These are phyloP conservation scores for Fraxinus baroniana DNA, from an alignment of 305 asterid species.

Conservation along the genomic window DNA sequence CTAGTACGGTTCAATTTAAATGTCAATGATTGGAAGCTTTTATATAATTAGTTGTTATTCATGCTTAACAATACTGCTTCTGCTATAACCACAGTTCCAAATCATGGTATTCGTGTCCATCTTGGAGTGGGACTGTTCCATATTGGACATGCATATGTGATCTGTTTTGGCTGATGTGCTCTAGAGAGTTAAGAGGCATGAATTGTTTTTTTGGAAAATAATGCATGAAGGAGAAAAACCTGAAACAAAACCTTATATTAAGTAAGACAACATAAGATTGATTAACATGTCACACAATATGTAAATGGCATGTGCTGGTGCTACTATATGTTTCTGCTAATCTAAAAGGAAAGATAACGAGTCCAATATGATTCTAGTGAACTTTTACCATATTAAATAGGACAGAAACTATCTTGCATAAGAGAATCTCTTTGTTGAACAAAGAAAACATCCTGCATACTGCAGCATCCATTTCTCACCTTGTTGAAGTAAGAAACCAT, in stretches of 20 bases:
- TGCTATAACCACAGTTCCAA: neutral
- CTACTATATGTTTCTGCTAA: neutral
- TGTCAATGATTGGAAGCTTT: neutral
- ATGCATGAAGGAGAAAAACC: neutral
- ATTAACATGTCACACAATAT: conserved; percentile 1
- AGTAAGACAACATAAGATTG: neutral
- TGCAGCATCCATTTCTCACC: neutral
- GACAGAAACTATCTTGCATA: neutral
- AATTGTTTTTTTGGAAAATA: neutral
- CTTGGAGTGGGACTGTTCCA: neutral
- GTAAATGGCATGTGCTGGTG: neutral
- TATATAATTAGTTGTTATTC: neutral
- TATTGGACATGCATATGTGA: conserved; percentile 2
- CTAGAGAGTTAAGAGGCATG: conserved; percentile 4
- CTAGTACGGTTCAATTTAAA: neutral
- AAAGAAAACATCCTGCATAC: neutral
- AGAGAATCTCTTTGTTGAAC: neutral
- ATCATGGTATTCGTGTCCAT: neutral
- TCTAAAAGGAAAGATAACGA: neutral
- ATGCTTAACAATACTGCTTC: neutral
- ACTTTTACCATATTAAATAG: neutral
- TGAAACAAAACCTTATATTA: neutral
- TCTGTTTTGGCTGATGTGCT: conserved; percentile 4
- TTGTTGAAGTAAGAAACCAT: neutral
- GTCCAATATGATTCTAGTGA: neutral